These are phyloP conservation scores for Mortierella sp. DNA, from an alignment of 371 early-diverging fungal genomes.

Conservation along the genomic window DNA sequence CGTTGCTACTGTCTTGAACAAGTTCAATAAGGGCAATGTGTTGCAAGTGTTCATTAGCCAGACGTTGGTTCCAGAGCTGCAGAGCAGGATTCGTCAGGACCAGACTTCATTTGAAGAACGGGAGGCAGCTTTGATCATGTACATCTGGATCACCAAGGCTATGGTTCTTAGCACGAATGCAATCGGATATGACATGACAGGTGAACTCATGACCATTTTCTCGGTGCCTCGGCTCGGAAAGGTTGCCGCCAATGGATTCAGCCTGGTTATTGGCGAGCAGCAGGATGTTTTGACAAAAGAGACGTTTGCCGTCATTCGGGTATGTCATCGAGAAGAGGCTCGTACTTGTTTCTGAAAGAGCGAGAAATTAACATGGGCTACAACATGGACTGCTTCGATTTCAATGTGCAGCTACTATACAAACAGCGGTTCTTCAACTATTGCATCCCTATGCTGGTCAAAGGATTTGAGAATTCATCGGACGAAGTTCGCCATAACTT, in stretches of 20 bases:
- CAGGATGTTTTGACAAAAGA: slow-evolving; percentile 73
- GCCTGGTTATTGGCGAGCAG: slow-evolving; percentile 75
- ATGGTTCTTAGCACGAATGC: slow-evolving; percentile 65
- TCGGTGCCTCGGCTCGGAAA: slow-evolving; percentile 56
- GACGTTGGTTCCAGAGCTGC: slow-evolving; percentile 40
- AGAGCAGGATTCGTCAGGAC: slow-evolving; percentile 30
- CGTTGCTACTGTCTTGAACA: slow-evolving; percentile 70
- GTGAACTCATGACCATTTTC: slow-evolving; percentile 69
- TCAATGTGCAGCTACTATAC: slow-evolving; percentile 67
- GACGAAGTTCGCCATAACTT: slow-evolving; percentile 71
- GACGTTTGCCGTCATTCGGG: slow-evolving; percentile 75
- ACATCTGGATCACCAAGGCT: slow-evolving; percentile 71
- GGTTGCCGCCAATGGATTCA: slow-evolving; percentile 74
- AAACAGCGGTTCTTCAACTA: slow-evolving; percentile 86
- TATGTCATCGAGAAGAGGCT: slow-evolving; percentile 25
- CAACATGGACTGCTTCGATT: neutral
- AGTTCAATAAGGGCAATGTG: slow-evolving; percentile 64
- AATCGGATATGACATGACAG: slow-evolving; percentile 65
- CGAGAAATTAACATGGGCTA: neutral
- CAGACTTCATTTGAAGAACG: slow-evolving; percentile 23
- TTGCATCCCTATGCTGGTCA: slow-evolving; percentile 75
- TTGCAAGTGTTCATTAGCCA: slow-evolving; percentile 33
- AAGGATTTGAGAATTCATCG: slow-evolving; percentile 64
- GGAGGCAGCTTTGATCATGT: slow-evolving; percentile 43
- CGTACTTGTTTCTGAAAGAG: neutral